These are phyloP conservation scores for Sophora flavescens DNA, from an alignment of 306 rosid genomes.

Conservation along the genomic window DNA sequence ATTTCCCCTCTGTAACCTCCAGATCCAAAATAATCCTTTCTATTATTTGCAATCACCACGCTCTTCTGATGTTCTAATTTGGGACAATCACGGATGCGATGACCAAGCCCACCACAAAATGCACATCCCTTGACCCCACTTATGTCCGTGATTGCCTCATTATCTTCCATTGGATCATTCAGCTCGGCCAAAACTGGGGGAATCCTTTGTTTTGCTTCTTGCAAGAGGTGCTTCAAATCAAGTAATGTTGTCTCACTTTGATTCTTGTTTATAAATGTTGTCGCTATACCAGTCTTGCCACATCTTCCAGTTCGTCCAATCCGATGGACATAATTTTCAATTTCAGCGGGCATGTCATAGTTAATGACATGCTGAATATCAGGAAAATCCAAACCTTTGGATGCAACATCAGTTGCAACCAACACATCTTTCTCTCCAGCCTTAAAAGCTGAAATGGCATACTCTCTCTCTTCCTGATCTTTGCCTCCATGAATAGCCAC, in stretches of 20 bases:
- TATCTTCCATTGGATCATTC: slow-evolving; percentile 90
- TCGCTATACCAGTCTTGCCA: slow-evolving; percentile 94
- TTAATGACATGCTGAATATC: slow-evolving; percentile 95
- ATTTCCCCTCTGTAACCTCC: slow-evolving; percentile 96
- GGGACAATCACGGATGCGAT: slow-evolving; percentile 87
- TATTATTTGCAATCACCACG: slow-evolving; percentile 74
- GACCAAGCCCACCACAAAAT: slow-evolving; percentile 97
- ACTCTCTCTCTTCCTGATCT: slow-evolving; percentile 96
- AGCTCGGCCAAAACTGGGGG: slow-evolving; percentile 94
- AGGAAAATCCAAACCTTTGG: slow-evolving; percentile 95
- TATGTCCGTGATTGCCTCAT: slow-evolving; percentile 66
- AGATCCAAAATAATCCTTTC: slow-evolving; percentile 89
- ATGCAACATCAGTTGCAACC: slow-evolving; percentile 97
- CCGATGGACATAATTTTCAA: slow-evolving; percentile 96
- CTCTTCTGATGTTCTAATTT: slow-evolving; percentile 91
- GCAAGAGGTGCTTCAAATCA: slow-evolving; percentile 92
- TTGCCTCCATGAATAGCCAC: slow-evolving; percentile 97
- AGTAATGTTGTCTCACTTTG: slow-evolving; percentile 95
- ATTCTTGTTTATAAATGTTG: slow-evolving; percentile 92
- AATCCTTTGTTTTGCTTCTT: slow-evolving; percentile 97
- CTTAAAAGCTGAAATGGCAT: slow-evolving; percentile 81
- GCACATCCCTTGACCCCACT: slow-evolving; percentile 97
- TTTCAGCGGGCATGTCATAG: slow-evolving; percentile 97
- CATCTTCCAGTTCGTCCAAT: slow-evolving; percentile 96
- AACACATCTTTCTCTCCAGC: slow-evolving; percentile 88